phyloP scores from a whole-genome alignment of 768 basidiomycete genomes.

The Tylopilus vinaceipallidus region DNA sequence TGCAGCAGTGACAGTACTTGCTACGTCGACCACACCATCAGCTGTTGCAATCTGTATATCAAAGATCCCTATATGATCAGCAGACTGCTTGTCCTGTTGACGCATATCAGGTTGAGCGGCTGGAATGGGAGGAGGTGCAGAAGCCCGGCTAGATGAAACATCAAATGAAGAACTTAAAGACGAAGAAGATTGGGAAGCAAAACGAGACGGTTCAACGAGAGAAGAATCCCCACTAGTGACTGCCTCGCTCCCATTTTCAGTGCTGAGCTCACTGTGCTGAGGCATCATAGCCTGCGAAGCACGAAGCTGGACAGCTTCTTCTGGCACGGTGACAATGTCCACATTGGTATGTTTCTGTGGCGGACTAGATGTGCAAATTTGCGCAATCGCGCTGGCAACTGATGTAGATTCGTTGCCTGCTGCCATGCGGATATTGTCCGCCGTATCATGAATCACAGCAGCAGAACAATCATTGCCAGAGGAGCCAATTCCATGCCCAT shows the following conservation, averaged over 20 bases:
- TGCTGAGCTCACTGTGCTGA: conserved; percentile 9
- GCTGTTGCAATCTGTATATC: conserved; percentile 40
- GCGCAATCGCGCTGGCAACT: conserved; percentile 17
- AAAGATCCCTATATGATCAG: conserved; percentile 46
- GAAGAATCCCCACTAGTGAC: conserved; percentile 18
- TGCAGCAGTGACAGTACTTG: conserved; percentile 8
- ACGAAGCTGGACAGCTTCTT: conserved; percentile 18
- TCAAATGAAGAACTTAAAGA: conserved; percentile 34
- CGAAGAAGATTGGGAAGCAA: conserved; percentile 31
- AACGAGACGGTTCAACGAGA: conserved; percentile 31
- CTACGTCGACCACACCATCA: neutral
- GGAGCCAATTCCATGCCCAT: conserved; percentile 37
- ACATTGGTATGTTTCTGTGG: conserved; percentile 22
- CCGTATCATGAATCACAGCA: conserved; percentile 13
- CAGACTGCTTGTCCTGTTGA: conserved; percentile 44
- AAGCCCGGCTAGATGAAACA: conserved; percentile 49
- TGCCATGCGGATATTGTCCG: conserved; percentile 18
- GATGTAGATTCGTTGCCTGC: conserved; percentile 27
- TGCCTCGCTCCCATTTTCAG: conserved; percentile 21
- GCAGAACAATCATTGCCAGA: conserved; percentile 24
- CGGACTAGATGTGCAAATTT: conserved; percentile 10
- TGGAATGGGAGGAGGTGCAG: conserved; percentile 28
- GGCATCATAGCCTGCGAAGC: conserved; percentile 23
- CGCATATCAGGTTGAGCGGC: conserved; percentile 34
- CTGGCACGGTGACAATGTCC: conserved; percentile 19